phyloP scores from a whole-genome alignment of 2,329 filamentous ascomycete species.

The Esteya vermicola region DNA sequence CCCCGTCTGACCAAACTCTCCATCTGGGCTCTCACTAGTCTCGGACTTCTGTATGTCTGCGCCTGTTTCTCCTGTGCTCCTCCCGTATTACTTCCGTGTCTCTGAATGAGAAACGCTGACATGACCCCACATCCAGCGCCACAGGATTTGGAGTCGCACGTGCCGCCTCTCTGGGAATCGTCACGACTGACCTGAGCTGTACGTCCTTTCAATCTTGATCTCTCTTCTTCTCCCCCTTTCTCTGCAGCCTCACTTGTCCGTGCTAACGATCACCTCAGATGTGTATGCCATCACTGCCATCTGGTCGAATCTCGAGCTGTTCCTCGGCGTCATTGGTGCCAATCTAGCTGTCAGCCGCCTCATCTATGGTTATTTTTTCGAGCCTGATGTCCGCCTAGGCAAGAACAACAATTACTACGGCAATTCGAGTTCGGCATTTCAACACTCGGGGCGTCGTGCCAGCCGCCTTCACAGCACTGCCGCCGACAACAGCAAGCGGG shows the following conservation, averaged over 20 bases:
- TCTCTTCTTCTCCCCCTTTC: too few relatives aligned
- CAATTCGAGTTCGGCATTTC: background rate
- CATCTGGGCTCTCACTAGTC: conserved; percentile 19
- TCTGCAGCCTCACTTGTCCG: too few relatives aligned
- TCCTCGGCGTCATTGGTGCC: conserved; percentile 11
- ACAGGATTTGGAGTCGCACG: conserved; percentile 15
- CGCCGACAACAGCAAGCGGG: background rate
- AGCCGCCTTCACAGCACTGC: background rate
- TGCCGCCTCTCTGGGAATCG: conserved; percentile 12
- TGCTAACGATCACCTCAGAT: conserved; percentile 10
- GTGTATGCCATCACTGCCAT: conserved; percentile 17
- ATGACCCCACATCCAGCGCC: too few relatives aligned
- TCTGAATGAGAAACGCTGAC: background rate
- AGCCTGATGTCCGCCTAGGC: background rate
- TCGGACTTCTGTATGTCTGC: conserved; percentile 14
- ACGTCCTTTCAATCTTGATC: too few relatives aligned
- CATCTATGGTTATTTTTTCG: conserved; percentile 13
- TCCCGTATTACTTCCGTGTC: background rate
- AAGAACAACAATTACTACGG: background rate
- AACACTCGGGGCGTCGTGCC: background rate
- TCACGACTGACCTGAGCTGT: conserved; percentile 14
- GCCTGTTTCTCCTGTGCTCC: background rate
- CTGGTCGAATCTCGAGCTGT: conserved; percentile 11
- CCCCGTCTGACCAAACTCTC: conserved; percentile 17
- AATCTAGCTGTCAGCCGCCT: conserved; percentile 12